A percentile compares a stretch with the other conserved stretches of the same genome.
phyloP scores from a whole-genome alignment of 768 basidiomycete species.

The Boletus patriciae region DNA sequence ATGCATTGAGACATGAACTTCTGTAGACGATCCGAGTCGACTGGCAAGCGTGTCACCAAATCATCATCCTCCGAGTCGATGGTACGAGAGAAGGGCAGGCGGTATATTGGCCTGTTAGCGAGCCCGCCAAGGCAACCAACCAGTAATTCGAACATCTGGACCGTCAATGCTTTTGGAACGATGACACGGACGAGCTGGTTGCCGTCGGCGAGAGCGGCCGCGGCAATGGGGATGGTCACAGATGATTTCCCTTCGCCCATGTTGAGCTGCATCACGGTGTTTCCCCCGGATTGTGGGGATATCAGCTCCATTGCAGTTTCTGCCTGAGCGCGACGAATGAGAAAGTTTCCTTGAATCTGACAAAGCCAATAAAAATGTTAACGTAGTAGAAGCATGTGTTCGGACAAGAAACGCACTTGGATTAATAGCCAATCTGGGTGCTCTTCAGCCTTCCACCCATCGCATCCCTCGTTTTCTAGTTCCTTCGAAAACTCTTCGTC shows the following conservation, averaged over 20 bases:
- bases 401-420: background rate
- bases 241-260: constrained; percentile 57
- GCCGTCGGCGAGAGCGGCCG: constrained; percentile 42
- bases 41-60: background rate
- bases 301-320: constrained; percentile 45
- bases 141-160: constrained; percentile 47
- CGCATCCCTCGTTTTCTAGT: background rate
- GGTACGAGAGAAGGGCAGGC: constrained; percentile 46
- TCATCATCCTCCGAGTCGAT: constrained; percentile 14
- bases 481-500: background rate
- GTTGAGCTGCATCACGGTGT: constrained; percentile 46
- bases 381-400: background rate
- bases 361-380: constrained; percentile 22
- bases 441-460: background rate
- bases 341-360: background rate
- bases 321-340: constrained; percentile 4
- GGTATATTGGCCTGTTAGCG: constrained; percentile 44
- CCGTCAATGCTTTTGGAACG: constrained; percentile 42
- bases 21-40: constrained; percentile 25
- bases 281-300: constrained; percentile 32
- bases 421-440: background rate
- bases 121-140: constrained; percentile 42
- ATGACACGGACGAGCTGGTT: constrained; percentile 44
- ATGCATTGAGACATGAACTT: constrained; percentile 39
- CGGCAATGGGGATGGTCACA: constrained; percentile 44